These are phyloP conservation scores for Purpureocillium lavendulum DNA, from an alignment of 2,329 filamentous ascomycete species.

Conservation along the genomic window DNA sequence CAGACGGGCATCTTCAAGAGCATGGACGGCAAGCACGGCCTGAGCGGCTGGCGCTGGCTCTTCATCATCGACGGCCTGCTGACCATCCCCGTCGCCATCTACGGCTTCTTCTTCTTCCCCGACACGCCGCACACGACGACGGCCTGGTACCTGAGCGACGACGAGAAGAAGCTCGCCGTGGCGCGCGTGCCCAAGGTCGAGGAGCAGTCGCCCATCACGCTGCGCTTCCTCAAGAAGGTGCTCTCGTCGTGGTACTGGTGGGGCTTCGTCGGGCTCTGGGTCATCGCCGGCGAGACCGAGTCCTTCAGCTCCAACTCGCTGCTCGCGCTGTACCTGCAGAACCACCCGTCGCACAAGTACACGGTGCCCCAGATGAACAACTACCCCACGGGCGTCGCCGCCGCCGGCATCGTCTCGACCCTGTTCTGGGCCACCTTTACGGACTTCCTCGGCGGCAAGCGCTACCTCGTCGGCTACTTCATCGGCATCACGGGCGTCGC, in stretches of 20 bases:
- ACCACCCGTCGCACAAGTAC: slow-evolving; percentile 33
- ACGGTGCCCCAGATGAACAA: slow-evolving; percentile 43
- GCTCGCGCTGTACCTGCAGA: slow-evolving; percentile 40
- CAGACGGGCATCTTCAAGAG: slow-evolving; percentile 50
- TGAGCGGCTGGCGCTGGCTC: slow-evolving; percentile 60
- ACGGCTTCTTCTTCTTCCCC: slow-evolving; percentile 26
- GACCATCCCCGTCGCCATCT: slow-evolving; percentile 24
- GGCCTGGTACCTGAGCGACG: slow-evolving; percentile 33
- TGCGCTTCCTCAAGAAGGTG: slow-evolving; percentile 44
- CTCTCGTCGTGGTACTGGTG: slow-evolving; percentile 56
- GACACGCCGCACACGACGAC: slow-evolving; percentile 37
- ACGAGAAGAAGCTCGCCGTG: slow-evolving; percentile 34
- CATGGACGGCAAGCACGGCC: slow-evolving; percentile 36
- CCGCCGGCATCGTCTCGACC: slow-evolving; percentile 50
- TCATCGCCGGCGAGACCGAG: slow-evolving; percentile 64
- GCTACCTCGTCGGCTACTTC: slow-evolving; percentile 59
- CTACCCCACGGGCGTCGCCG: slow-evolving; percentile 48
- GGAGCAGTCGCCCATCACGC: slow-evolving; percentile 35
- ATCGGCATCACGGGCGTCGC: slow-evolving; percentile 56
- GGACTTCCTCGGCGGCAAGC: slow-evolving; percentile 53
- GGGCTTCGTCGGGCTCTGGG: slow-evolving; percentile 59
- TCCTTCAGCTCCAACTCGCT: slow-evolving; percentile 60
- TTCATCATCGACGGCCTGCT: slow-evolving; percentile 61
- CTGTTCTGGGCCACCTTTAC: slow-evolving; percentile 64
- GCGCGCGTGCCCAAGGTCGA: slow-evolving; percentile 30